These are phyloP conservation scores for Acidiella bohemica DNA, from an alignment of 495 filamentous ascomycete genomes.

Conservation along the genomic window DNA sequence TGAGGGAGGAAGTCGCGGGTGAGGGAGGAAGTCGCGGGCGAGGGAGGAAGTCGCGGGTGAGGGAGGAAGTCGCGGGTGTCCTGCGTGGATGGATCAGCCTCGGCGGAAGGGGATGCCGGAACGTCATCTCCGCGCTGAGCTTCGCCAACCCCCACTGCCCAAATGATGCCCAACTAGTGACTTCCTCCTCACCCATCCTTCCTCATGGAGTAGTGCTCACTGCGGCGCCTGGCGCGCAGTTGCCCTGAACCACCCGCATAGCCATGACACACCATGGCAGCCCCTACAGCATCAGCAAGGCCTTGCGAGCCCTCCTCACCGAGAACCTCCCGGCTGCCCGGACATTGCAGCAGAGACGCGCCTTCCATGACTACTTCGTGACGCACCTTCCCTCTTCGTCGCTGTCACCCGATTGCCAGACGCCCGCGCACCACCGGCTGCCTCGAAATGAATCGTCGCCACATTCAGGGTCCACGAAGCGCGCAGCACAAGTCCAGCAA, in stretches of 20 bases:
- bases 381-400: constrained; percentile 90
- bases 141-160: too few species aligned
- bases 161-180: too few species aligned
- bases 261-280: constrained; percentile 8
- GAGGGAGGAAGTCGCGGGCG: too few species aligned
- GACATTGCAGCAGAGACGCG: constrained; percentile 30
- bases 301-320: constrained; percentile 8
- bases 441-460: constrained; percentile 74
- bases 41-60: too few species aligned
- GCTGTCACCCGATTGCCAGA: constrained; percentile 72
- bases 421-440: constrained; percentile 56
- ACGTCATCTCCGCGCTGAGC: too few species aligned
- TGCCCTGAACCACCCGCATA: neutral
- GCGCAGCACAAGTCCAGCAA: constrained; percentile 35
- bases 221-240: constrained; percentile 6
- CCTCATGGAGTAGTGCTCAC: too few species aligned
- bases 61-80: too few species aligned
- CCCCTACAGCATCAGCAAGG: constrained; percentile 14
- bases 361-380: constrained; percentile 93
- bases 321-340: neutral
- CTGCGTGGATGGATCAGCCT: too few species aligned
- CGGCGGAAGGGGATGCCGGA: too few species aligned
- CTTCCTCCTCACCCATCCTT: too few species aligned
- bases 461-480: constrained; percentile 44
- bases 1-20: too few species aligned